Evolutionary conservation across 176 grass and related monocot genomes (phyloP), one percentile per base, ranked within the genome.

Genomic region (Neostapfia colusana): DNA sequence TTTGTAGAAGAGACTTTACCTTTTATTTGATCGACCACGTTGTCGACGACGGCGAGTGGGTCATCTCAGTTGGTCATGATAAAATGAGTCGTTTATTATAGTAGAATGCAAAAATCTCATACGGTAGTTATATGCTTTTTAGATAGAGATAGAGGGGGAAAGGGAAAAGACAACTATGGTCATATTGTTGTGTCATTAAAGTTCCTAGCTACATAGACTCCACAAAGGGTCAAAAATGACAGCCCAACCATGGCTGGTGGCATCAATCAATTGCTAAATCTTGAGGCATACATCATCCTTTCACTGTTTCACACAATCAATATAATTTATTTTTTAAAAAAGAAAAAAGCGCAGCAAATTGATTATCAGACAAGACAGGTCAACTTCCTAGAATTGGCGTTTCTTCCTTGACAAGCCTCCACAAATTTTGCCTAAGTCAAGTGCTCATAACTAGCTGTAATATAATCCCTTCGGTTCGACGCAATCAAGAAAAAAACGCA

Each of bases 201-300:
- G 64, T 1, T 70, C 44, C 55, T 64, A 76, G 64, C 64, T 20
- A 45, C 72, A 71, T 31, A 57, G 78, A 76, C 78, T 65, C 49
- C 55, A 70, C 71, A 49, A 13, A 44, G 18, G 79, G 28, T 48
- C 65, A 71, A 86, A 82, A 72, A 65, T 82, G 85, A 82, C 73
- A 71, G 27, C 39, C 73, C 73, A 87, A 82, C 79, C 58, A 18
- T 43, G 27, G 67, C 35, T 62, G 85, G 73, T 72, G 48, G 57
- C 51, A 57, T 42, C 17, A 72, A 15, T 59, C 31, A 35, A 49
- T 54, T 66, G 2, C 28, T 18, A 18, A 14, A 17, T 70, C 28
- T 36, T 54, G 15, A 20, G 28, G 7, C 4, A 20, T 4, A 8
- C 6, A 50, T 38, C 18, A 2, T 1, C 27, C 74, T n/a, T 38